phyloP scores from a whole-genome alignment of 1,139 yeast genomes.

The Saccharomycopsis hybrid region DNA sequence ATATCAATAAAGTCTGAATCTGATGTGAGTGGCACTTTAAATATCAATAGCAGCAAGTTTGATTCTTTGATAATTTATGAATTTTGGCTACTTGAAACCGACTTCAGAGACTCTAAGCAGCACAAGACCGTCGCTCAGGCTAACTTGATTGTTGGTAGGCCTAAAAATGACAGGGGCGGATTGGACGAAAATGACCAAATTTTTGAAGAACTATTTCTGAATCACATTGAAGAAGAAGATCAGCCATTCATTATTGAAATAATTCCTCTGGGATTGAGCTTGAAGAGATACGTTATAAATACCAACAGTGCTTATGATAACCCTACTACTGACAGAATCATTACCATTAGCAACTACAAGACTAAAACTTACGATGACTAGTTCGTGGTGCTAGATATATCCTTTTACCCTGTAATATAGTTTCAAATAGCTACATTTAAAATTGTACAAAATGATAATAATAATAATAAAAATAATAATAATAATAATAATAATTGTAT shows the following conservation, averaged over 20 bases:
- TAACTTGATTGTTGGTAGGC: constrained; percentile 11
- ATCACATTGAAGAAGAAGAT: constrained; percentile 2
- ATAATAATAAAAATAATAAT: too few relatives aligned
- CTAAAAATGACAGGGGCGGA: neutral
- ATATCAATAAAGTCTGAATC: constrained; percentile 5
- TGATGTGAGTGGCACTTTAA: neutral
- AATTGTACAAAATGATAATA: too few relatives aligned
- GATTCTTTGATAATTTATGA: constrained; percentile 10
- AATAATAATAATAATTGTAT: too few relatives aligned
- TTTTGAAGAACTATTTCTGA: constrained; percentile 13
- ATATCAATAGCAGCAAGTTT: neutral
- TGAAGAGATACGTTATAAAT: constrained; percentile 11
- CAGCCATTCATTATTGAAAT: constrained; percentile 16
- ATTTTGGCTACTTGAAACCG: constrained; percentile 10
- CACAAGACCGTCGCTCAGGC: constrained; percentile 7
- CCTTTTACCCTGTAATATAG: neutral
- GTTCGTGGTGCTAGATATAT: neutral
- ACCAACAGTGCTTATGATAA: constrained; percentile 10
- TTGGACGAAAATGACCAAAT: neutral
- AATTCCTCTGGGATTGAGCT: constrained; percentile 7
- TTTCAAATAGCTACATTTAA: too few relatives aligned
- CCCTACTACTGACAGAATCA: constrained; percentile 5
- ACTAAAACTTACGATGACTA: neutral
- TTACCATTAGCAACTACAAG: constrained; percentile 7
- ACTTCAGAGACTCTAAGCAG: constrained; percentile 2